Conservation (phyloP, 2,329 filamentous ascomycete species). For the Curvularia hawaiiensis region DNA sequence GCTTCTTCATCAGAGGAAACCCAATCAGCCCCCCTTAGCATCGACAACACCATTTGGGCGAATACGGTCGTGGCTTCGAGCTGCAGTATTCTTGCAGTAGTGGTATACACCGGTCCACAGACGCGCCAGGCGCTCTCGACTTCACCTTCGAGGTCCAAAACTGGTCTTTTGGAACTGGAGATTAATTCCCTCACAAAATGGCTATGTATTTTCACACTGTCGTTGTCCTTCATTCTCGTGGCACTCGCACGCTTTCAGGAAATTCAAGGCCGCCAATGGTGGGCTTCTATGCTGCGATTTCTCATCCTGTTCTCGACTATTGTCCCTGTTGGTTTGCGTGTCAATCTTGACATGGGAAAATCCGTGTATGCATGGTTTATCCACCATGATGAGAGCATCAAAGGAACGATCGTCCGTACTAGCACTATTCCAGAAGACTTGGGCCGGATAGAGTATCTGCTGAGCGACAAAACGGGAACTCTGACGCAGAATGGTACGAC, state of each 20-base stretch:
- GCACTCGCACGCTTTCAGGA: slow-evolving; percentile 79
- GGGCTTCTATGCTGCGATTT: slow-evolving; percentile 97
- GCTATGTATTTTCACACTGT: slow-evolving; percentile 83
- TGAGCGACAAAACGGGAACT: slow-evolving; percentile 98
- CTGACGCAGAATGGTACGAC: slow-evolving; percentile 80
- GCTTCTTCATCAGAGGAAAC: slow-evolving; percentile 19
- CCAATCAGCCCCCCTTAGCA: slow-evolving; percentile 76
- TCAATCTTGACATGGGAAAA: slow-evolving; percentile 97
- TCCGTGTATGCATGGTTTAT: slow-evolving; percentile 96
- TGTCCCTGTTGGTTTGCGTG: slow-evolving; percentile 93
- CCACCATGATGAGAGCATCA: slow-evolving; percentile 86
- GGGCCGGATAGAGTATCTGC: slow-evolving; percentile 91
- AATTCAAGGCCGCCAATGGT: slow-evolving; percentile 77
- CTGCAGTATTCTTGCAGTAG: slow-evolving; percentile 83
- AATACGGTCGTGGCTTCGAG: slow-evolving; percentile 97
- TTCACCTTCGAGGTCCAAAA: slow-evolving; percentile 89
- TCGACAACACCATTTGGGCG: slow-evolving; percentile 98
- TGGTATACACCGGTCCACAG: slow-evolving; percentile 93
- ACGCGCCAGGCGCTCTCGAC: slow-evolving; percentile 94
- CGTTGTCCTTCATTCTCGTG: slow-evolving; percentile 85
- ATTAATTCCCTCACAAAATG: slow-evolving; percentile 98
- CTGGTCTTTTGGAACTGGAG: slow-evolving; percentile 89
- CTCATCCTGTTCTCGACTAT: slow-evolving; percentile 98
- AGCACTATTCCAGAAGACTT: slow-evolving; percentile 98
- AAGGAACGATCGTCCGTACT: slow-evolving; percentile 89